Evolutionary conservation across 164 flowering plant genomes (phyloP).

Genomic region (Magnolia changhungtana): DNA sequence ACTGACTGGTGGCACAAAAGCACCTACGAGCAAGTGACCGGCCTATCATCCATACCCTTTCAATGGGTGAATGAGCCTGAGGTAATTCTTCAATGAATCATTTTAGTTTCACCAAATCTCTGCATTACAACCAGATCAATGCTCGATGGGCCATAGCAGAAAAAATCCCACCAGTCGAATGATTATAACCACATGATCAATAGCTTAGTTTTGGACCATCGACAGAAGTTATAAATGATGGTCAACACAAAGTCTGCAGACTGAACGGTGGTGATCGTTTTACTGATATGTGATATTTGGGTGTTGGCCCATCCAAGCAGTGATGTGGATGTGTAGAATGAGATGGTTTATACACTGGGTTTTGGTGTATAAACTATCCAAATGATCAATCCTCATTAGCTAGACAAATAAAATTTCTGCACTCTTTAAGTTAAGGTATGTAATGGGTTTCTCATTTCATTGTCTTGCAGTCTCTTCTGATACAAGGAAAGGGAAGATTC

Average conservation of each 20-base stretch:
- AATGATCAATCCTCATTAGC: background rate
- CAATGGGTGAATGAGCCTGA: conserved; percentile 87
- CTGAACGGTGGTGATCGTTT: no score
- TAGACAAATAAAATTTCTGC: no score
- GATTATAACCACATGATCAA: no score
- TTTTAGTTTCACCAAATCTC: background rate
- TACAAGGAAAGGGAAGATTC: conserved; percentile 79
- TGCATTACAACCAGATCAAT: no score
- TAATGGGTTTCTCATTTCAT: background rate
- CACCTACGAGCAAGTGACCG: conserved; percentile 60
- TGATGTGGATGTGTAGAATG: background rate
- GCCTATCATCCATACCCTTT: conserved; percentile 66
- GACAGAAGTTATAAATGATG: no score
- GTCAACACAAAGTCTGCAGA: no score
- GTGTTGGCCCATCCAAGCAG: no score
- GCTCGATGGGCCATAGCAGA: no score
- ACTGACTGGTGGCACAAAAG: conserved; percentile 73
- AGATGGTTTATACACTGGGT: background rate
- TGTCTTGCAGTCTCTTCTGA: conserved; percentile 67
- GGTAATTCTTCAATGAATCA: conserved; percentile 29
- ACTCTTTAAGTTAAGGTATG: background rate
- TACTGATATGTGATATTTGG: no score
- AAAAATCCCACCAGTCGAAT: no score
- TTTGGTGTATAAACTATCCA: background rate
- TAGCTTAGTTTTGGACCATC: no score